phyloP scores from a whole-genome alignment of 495 filamentous ascomycete genomes.

The Podospora pseudopauciseta region DNA sequence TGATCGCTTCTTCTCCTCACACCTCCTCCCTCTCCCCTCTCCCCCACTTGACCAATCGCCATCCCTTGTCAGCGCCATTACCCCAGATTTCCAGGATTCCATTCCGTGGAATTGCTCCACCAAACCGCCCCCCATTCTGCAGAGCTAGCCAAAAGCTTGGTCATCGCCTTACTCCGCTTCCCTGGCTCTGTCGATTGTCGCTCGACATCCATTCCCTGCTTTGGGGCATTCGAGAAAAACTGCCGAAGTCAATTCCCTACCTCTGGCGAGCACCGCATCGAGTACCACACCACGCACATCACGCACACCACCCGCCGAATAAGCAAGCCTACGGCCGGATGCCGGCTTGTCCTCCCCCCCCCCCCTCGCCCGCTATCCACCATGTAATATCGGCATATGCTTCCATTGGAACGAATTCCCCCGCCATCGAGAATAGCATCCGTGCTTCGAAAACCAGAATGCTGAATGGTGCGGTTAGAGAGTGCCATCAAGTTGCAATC shows the following conservation, averaged over 20 bases:
- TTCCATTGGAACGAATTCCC: background rate
- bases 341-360: background rate
- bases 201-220: background rate
- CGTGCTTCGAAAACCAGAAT: background rate
- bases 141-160: constrained; percentile 4
- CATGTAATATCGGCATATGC: background rate
- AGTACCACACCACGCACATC: background rate
- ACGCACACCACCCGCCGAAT: background rate
- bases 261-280: background rate
- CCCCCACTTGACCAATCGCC: background rate
- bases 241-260: background rate
- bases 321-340: background rate
- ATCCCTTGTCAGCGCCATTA: background rate
- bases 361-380: background rate
- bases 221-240: background rate
- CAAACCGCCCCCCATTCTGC: background rate
- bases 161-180: constrained; percentile 1
- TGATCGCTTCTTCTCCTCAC: constrained; percentile 8
- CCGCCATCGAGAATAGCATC: background rate
- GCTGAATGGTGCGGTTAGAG: background rate
- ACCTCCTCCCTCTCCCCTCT: background rate
- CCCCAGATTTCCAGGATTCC: background rate
- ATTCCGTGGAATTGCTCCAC: background rate
- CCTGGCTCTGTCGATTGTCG: background rate
- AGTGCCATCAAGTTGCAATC: background rate